Evolutionary conservation across 2,329 filamentous ascomycete species (phyloP).

Genomic region (Myriosclerotinia curreyana): DNA sequence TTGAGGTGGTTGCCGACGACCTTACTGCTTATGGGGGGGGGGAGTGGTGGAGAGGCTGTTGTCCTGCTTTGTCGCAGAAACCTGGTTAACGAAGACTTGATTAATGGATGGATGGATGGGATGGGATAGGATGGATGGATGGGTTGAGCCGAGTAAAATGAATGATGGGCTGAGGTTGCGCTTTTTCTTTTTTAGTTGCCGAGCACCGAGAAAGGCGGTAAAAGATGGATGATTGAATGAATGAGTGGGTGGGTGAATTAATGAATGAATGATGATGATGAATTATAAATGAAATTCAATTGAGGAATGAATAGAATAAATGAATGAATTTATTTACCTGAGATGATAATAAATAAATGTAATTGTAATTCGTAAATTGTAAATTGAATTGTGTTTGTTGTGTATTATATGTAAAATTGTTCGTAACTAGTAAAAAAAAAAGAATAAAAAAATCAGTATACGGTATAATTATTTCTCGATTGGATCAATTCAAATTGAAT

Average conservation of each 20-base stretch:
- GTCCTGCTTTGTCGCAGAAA: slow-evolving; percentile 39
- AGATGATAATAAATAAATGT: not conserved
- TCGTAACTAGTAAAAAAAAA: not conserved
- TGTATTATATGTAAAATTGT: not conserved
- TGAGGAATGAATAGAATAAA: slow-evolving; percentile 18
- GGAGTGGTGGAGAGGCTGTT: slow-evolving; percentile 35
- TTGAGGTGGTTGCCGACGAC: slow-evolving; percentile 39
- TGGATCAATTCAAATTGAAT: not conserved
- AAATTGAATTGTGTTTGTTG: not conserved
- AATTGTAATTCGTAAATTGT: not conserved
- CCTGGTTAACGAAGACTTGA: slow-evolving; percentile 39
- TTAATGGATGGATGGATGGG: slow-evolving; percentile 33
- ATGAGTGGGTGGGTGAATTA: not conserved
- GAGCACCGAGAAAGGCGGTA: slow-evolving; percentile 14
- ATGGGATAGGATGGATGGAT: too few relatives aligned
- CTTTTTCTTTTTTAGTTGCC: slow-evolving; percentile 13
- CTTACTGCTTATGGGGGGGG: slow-evolving; percentile 41
- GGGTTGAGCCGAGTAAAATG: slow-evolving; percentile 25
- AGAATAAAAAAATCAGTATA: not conserved
- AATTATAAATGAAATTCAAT: too few relatives aligned
- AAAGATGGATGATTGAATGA: slow-evolving; percentile 23
- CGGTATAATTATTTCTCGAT: slow-evolving; percentile 5
- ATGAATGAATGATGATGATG: slow-evolving; percentile 8
- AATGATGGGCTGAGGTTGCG: slow-evolving; percentile 23
- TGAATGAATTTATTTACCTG: not conserved